These are phyloP conservation scores for Anisogramma anomala DNA, from an alignment of 2,329 filamentous ascomycete genomes.

Conservation along the genomic window DNA sequence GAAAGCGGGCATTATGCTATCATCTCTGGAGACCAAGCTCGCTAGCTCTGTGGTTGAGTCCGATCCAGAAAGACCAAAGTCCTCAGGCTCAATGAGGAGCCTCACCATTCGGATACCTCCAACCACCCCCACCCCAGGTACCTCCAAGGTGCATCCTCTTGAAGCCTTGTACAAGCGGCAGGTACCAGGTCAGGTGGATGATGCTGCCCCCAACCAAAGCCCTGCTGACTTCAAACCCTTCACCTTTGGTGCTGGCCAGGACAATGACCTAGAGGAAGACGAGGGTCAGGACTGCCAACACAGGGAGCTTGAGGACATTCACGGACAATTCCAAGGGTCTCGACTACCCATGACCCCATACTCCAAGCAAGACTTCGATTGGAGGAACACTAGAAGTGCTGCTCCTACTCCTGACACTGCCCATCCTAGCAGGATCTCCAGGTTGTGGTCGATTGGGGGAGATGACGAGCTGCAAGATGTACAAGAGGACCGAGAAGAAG, in stretches of 20 bases:
- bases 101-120: constrained; percentile 45
- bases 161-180: constrained; percentile 83
- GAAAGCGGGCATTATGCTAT: neutral
- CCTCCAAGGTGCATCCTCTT: constrained; percentile 60
- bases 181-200: constrained; percentile 30
- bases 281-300: constrained; percentile 18
- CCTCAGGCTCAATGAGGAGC: constrained; percentile 37
- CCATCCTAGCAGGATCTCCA: constrained; percentile 54
- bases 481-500: constrained; percentile 16
- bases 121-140: constrained; percentile 30
- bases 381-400: constrained; percentile 66
- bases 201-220: constrained; percentile 23
- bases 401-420: constrained; percentile 93
- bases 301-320: constrained; percentile 27
- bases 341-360: constrained; percentile 68
- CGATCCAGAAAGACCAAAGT: constrained; percentile 33
- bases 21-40: neutral
- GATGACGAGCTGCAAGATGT: constrained; percentile 36
- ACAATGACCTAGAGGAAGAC: constrained; percentile 31
- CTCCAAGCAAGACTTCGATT: constrained; percentile 66
- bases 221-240: constrained; percentile 49
- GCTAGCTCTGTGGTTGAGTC: constrained; percentile 14
- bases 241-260: constrained; percentile 60
- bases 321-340: constrained; percentile 12
- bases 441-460: constrained; percentile 42